Base-by-base conservation (phyloP, 768 basidiomycete species). In the Phlebiopsis gigantea region DNA sequence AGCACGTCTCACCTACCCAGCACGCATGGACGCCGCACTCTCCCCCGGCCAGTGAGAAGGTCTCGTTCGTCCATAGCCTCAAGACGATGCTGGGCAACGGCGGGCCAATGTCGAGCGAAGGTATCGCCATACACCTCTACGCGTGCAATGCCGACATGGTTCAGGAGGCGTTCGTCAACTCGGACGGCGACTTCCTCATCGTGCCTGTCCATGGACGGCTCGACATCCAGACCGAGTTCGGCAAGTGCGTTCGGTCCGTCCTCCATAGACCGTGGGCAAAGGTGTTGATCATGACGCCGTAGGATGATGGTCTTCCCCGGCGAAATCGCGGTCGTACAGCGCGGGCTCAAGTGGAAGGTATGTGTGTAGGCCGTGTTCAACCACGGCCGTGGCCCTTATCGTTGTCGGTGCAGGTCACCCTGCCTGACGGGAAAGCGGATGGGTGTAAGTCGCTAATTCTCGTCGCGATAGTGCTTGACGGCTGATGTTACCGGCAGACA, bases 171-270 rank as follows among this genome's bases (percentile, higher is more conserved):
- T 84, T 84, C 67, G 77, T 76, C 59, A 81, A 83, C 63, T 81
- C 74, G 46, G 84, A 86, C 60, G 84, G 85, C 6, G 84, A 87
- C 67, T 79, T 85, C 73, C 69, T 86, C 64, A 81, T 88, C 63
- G 70, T 86, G 17, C 85, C 85, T 8, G 79, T 85, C 65, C 75
- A 80, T 63, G 85, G 85, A 5, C 74, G 83, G 12, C 69, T 87
- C 59, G 84, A 87, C 64, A 78, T 88, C 42, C 84, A 84, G 67
- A 86, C 85, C 1, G 85, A 88, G 67, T 79, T 83, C 58, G 85
- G 85, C 52, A 81, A 76, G 83, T 84, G 61, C 61, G 80, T 72
- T 17, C 4, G 29, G 2, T 29, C 14, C 19, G 34, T 24, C 14
- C 10, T 24, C 14, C 10, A 14, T 2, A 22, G 21, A 17, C n/a